These are phyloP conservation scores for Pleurotus citrinopileatus DNA, from an alignment of 768 basidiomycete species.

Conservation along the genomic window DNA sequence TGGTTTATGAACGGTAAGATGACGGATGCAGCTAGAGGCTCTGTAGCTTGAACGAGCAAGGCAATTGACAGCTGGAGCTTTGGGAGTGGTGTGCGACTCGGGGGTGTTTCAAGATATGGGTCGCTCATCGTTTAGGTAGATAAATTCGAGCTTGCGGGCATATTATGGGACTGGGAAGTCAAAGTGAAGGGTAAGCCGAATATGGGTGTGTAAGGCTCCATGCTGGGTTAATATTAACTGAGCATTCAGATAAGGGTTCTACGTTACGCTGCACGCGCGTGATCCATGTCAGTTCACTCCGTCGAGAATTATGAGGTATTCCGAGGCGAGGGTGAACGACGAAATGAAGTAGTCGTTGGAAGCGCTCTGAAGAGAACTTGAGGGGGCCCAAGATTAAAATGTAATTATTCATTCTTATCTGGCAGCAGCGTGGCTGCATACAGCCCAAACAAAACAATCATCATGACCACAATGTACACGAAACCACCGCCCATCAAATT, in stretches of 20 bases:
- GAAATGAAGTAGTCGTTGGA: too few species aligned
- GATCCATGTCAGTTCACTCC: too few species aligned
- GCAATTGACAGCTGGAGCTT: slow-evolving; percentile 28
- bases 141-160: neutral
- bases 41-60: slow-evolving; percentile 28
- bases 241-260: too few species aligned
- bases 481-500: slow-evolving; percentile 44
- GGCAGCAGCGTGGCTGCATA: neutral
- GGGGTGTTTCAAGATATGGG: neutral
- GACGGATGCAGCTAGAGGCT: slow-evolving; percentile 35
- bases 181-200: too few species aligned
- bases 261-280: too few species aligned
- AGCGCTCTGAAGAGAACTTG: too few species aligned
- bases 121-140: neutral
- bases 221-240: too few species aligned
- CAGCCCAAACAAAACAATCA: neutral
- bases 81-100: slow-evolving; percentile 24
- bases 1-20: slow-evolving; percentile 39
- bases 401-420: neutral
- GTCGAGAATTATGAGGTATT: too few species aligned
- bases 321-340: too few species aligned
- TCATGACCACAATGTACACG: slow-evolving; percentile 34
- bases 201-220: too few species aligned
- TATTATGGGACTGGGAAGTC: too few species aligned
- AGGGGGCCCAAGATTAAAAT: neutral